Conservation (phyloP, 2,329 filamentous ascomycete species). For the Daldinia sp. region DNA sequence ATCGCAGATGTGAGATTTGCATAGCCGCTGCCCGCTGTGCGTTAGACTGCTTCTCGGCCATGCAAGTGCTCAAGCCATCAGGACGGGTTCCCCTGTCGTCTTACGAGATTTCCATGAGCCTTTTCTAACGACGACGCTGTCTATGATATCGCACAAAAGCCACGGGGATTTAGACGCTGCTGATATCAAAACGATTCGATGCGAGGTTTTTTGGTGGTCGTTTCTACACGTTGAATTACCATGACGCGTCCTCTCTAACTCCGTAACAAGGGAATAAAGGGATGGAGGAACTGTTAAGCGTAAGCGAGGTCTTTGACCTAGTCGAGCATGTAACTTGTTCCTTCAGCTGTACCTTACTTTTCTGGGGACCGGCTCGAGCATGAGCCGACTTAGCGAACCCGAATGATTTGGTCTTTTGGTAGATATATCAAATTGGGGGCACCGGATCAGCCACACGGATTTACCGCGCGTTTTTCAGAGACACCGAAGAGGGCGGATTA, state of each 20-base stretch:
- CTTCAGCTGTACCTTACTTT: slow-evolving; percentile 11
- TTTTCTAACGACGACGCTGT: slow-evolving; percentile 36
- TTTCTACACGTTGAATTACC: slow-evolving; percentile 20
- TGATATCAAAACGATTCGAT: slow-evolving; percentile 9
- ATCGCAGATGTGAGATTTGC: slow-evolving; percentile 46
- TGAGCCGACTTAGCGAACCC: slow-evolving; percentile 24
- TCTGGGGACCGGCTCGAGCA: slow-evolving; percentile 22
- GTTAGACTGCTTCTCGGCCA: slow-evolving; percentile 48
- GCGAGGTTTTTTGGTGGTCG: slow-evolving; percentile 17
- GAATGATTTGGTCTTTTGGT: slow-evolving; percentile 11
- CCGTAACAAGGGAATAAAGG: slow-evolving; percentile 24
- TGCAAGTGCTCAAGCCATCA: slow-evolving; percentile 48
- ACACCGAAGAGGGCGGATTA: slow-evolving; percentile 14
- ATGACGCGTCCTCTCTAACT: slow-evolving; percentile 25
- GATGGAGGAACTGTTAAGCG: slow-evolving; percentile 23
- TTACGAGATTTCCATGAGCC: slow-evolving; percentile 34
- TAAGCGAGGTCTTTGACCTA: slow-evolving; percentile 36
- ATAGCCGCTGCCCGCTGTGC: slow-evolving; percentile 51
- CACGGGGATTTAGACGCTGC: slow-evolving; percentile 9
- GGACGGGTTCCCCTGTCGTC: slow-evolving; percentile 41
- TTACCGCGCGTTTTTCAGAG: slow-evolving; percentile 21
- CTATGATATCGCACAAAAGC: slow-evolving; percentile 18
- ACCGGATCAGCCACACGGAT: slow-evolving; percentile 23
- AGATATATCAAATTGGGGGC: slow-evolving; percentile 14
- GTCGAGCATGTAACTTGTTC: slow-evolving; percentile 28